A percentile compares a stretch with the other conserved stretches of the same genome.
These are phyloP conservation scores for Paspalum vaginatum DNA, from an alignment of 176 grass and related monocot species.

Conservation along the genomic window DNA sequence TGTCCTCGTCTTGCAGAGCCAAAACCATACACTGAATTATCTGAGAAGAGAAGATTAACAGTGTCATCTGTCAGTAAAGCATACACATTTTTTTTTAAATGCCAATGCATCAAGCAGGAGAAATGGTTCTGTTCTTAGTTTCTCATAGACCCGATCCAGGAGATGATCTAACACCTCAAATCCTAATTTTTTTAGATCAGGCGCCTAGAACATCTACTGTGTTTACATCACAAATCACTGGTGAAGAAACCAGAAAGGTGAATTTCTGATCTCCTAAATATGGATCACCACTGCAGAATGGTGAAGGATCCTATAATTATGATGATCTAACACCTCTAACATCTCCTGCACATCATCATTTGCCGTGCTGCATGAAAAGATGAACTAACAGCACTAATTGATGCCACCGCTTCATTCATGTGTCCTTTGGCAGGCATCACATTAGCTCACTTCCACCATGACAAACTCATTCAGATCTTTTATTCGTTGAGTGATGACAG, in stretches of 20 bases:
- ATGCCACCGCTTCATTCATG: not conserved
- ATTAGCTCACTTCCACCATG: conserved; percentile 1
- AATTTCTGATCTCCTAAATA: not conserved
- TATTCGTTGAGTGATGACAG: not conserved
- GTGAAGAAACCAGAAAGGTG: not conserved
- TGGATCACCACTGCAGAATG: not conserved
- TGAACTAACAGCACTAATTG: not conserved
- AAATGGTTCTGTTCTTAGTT: not conserved
- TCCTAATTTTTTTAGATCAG: not conserved
- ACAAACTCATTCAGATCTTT: not conserved
- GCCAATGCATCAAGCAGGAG: not conserved
- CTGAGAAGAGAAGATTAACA: conserved; percentile 46
- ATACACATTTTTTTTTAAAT: not conserved
- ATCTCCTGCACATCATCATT: not conserved
- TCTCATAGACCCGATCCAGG: not conserved
- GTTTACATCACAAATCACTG: not conserved
- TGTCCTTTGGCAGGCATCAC: not conserved
- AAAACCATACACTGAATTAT: conserved; percentile 77
- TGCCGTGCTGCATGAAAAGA: not conserved
- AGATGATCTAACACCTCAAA: conserved; percentile 13
- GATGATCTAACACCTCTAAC: not conserved
- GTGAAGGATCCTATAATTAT: not conserved
- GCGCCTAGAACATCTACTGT: not conserved
- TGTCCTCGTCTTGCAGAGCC: conserved; percentile 81
- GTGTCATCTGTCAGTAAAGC: conserved; percentile 1